Evolutionary conservation across 805 yeast species (phyloP).

Genomic region (Diddensiella caesifluorescens): DNA sequence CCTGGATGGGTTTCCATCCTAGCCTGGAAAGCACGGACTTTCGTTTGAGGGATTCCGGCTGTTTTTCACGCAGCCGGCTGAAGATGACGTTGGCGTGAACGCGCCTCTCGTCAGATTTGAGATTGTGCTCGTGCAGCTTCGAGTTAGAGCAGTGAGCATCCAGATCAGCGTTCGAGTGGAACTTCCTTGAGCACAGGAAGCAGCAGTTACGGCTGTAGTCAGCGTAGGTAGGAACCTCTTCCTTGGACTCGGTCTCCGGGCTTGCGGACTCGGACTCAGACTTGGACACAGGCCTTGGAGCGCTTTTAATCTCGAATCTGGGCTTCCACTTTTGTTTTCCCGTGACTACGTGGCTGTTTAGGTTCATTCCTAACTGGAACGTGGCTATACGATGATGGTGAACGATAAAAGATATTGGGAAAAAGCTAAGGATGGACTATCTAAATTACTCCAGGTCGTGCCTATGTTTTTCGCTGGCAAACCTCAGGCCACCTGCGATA

Average conservation of each 20-base stretch:
- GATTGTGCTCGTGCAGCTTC: constrained; percentile 1
- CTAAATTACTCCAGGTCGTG: constrained; percentile 15
- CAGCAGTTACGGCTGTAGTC: constrained; percentile 1
- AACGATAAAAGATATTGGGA: no score
- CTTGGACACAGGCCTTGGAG: no score
- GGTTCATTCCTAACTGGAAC: no score
- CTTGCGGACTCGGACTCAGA: no score
- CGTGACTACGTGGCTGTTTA: no score
- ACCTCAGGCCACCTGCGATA: constrained; percentile 53
- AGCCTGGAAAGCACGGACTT: not conserved
- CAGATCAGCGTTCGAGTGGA: not conserved
- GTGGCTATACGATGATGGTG: no score
- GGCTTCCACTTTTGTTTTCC: constrained; percentile 3
- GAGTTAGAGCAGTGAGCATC: not conserved
- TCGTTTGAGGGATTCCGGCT: not conserved
- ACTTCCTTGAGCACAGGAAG: constrained; percentile 2
- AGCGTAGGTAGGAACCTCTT: no score
- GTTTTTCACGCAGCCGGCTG: not conserved
- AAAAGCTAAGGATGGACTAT: no score
- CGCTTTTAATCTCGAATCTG: not conserved
- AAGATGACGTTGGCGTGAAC: not conserved
- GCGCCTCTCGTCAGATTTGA: not conserved
- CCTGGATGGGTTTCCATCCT: not conserved
- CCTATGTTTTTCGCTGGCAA: constrained; percentile 21
- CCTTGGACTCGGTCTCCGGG: no score